phyloP scores from a whole-genome alignment of 2,329 filamentous ascomycete genomes.

The Periconia sp. region DNA sequence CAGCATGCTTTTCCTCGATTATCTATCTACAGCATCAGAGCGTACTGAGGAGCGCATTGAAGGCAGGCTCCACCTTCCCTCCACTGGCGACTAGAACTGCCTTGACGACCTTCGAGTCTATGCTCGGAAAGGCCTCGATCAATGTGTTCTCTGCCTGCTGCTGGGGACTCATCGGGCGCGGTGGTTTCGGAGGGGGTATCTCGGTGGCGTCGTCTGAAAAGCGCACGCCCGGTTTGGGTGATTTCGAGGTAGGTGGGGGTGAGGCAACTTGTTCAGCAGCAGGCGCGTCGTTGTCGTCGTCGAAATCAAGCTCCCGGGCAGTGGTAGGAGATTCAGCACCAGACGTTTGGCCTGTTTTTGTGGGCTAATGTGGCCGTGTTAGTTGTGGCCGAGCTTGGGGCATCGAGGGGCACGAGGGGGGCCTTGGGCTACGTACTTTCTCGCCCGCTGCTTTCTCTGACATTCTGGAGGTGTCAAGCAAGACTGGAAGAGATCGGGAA shows the following conservation, averaged over 20 bases:
- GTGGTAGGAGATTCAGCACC: constrained; percentile 61
- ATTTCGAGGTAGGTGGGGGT: constrained; percentile 45
- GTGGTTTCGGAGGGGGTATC: constrained; percentile 77
- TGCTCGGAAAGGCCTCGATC: constrained; percentile 89
- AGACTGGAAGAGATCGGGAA: neutral
- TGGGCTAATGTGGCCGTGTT: constrained; percentile 36
- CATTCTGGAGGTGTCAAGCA: constrained; percentile 13
- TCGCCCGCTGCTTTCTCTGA: constrained; percentile 37
- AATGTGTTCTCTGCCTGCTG: constrained; percentile 88
- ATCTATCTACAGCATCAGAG: constrained; percentile 4
- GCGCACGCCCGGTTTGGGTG: constrained; percentile 52
- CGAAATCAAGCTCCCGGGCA: constrained; percentile 62
- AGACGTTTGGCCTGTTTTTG: constrained; percentile 41
- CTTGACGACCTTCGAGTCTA: constrained; percentile 81
- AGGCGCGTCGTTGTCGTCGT: constrained; percentile 60
- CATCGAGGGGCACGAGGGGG: constrained; percentile 27
- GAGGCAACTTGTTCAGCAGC: constrained; percentile 45
- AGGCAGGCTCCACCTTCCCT: constrained; percentile 88
- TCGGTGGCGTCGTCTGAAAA: constrained; percentile 54
- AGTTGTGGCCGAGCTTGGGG: constrained; percentile 17
- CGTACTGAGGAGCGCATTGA: constrained; percentile 88
- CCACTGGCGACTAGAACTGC: constrained; percentile 86
- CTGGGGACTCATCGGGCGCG: constrained; percentile 78
- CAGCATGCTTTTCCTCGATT: constrained; percentile 11
- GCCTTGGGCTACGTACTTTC: constrained; percentile 22